Evolutionary conservation across 176 grass and related monocot genomes (phyloP), one percentile per base, ranked within the genome.

Genomic region (Aechmea fasciata): DNA sequence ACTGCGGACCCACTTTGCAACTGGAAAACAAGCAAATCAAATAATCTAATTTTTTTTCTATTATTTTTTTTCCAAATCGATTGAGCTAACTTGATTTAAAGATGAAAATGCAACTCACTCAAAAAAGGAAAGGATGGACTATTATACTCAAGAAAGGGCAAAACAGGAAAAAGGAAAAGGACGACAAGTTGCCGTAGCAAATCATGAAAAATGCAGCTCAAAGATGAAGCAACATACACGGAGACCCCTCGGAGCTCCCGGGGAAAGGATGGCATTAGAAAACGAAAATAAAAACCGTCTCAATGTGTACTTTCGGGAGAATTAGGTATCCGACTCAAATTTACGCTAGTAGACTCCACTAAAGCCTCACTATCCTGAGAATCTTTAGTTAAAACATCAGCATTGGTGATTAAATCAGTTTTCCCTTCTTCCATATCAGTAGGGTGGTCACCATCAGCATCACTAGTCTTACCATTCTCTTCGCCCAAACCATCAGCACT

Each of bases 321-420:
- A 99, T 90, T 84, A 94, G 80, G 95, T 99, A 99, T 99, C 95
- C 89, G 79, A 80, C 82, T 97, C 85, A 97, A 92, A 89, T 86
- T 89, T 85, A 82, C 80, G 72, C 76, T 92, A 87, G 69, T 74
- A 69, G 69, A 80, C 71, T 64, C 89, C 76, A 72, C 81, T 69
- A 85, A 73, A 71, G 78, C 76, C 81, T 87, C 82, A 85, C 84
- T 71, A 80, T 83, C 79, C 68, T 85, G 65, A 83, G 52, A 41
- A 61, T 23, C 81, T 71, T 80, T 75, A 75, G 67, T 50, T 72
- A 73, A 61, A 55, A 83, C 77, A 70, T 79, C 85, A 72, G 78
- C 52, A 81, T 68, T 67, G 2, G 71, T 70, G 75, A 64, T 47
- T 47, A 80, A 26, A 50, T 55, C 68, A 66, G 79, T 57, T 50